These are phyloP conservation scores for Lolium rigidum DNA, from an alignment of 176 grass and related monocot species.

Conservation along the genomic window DNA sequence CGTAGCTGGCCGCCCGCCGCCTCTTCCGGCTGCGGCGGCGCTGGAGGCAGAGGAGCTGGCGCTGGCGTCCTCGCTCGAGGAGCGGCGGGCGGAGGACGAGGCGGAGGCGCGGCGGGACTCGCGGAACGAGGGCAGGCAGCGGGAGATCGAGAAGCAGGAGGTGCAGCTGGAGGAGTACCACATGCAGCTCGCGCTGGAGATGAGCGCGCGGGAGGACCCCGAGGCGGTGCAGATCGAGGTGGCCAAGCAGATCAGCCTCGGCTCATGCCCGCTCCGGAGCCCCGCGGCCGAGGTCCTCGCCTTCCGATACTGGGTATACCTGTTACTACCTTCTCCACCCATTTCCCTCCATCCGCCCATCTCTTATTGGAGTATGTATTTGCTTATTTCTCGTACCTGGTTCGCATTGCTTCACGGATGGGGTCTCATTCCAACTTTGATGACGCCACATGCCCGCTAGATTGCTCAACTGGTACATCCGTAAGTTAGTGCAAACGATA, in stretches of 20 bases:
- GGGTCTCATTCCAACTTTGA: no score
- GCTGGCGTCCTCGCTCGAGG: constrained; percentile 21
- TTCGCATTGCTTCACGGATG: no score
- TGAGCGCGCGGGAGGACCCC: constrained; percentile 92
- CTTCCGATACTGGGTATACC: constrained; percentile 87
- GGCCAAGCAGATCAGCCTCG: constrained; percentile 96
- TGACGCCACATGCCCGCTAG: not conserved
- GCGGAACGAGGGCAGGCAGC: constrained; percentile 19
- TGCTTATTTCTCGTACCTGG: not conserved
- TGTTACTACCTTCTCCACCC: constrained; percentile 25
- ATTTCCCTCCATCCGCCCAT: not conserved
- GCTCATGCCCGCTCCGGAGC: constrained; percentile 71
- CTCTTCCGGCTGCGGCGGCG: not conserved
- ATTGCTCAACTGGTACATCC: constrained; percentile 2
- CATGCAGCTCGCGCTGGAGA: constrained; percentile 91
- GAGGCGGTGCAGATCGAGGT: constrained; percentile 98
- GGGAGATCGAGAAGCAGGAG: constrained; percentile 41
- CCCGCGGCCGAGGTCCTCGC: constrained; percentile 72
- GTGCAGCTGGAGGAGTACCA: constrained; percentile 91
- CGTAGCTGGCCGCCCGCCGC: constrained; percentile 50
- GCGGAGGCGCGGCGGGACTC: constrained; percentile 7
- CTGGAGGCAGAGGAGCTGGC: constrained; percentile 27
- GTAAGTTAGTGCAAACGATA: constrained; percentile 17
- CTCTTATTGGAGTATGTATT: no score
- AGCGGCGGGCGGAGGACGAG: constrained; percentile 34